Evolutionary conservation across 169 alveolate species (phyloP).

Genomic region (Fabrea salina): DNA sequence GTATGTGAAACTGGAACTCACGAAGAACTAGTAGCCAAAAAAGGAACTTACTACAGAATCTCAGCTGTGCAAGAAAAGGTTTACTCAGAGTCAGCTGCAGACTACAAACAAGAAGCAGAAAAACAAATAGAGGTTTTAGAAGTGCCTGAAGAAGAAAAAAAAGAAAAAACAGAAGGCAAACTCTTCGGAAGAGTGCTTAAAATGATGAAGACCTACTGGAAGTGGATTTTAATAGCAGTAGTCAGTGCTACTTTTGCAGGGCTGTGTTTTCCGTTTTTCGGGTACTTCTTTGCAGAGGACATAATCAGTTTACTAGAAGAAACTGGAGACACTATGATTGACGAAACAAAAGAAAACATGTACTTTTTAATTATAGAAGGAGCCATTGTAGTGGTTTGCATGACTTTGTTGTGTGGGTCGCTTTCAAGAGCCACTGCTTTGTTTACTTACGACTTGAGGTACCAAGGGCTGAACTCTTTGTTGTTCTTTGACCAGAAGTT

Average conservation of each 20-base stretch:
- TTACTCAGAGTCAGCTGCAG: background rate
- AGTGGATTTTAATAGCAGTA: background rate
- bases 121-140: background rate
- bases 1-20: constrained; percentile 62
- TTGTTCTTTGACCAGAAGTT: background rate
- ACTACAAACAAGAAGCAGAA: background rate
- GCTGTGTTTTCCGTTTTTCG: constrained; percentile 1
- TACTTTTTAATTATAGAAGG: background rate
- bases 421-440: background rate
- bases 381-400: background rate
- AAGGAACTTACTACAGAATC: background rate
- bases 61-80: background rate
- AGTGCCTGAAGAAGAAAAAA: background rate
- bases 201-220: background rate
- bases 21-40: background rate
- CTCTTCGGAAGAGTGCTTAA: background rate
- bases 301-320: background rate
- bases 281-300: background rate
- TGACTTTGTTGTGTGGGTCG: constrained; percentile 13
- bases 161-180: background rate
- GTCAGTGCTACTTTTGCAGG: background rate
- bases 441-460: constrained; percentile 8
- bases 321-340: background rate
- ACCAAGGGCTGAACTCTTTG: background rate
- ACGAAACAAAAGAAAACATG: background rate